Percentiles rank a stretch among this genome's conserved stretches.
These are phyloP conservation scores for Osmanthus fragrans DNA, from an alignment of 257 asterid species.

Conservation along the genomic window DNA sequence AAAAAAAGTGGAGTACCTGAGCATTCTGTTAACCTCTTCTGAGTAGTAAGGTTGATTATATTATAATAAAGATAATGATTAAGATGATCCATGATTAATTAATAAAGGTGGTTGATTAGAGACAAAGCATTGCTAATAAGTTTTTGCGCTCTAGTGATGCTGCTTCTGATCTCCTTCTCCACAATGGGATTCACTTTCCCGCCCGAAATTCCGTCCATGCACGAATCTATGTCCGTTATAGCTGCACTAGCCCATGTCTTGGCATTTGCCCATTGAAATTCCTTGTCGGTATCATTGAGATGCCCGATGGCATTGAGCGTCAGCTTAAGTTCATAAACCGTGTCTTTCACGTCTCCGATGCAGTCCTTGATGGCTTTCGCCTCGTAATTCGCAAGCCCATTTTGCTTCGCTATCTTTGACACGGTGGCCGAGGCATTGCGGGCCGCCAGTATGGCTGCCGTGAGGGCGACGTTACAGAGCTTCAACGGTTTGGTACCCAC, in stretches of 20 bases:
- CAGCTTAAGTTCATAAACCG: slow-evolving; percentile 30
- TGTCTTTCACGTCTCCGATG: slow-evolving; percentile 33
- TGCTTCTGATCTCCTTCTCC: slow-evolving; percentile 22
- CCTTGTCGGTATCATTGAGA: slow-evolving; percentile 25
- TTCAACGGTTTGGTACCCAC: slow-evolving; percentile 25
- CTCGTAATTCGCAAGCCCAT: slow-evolving; percentile 24
- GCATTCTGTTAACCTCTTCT: too few relatives aligned
- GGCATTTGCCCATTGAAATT: slow-evolving; percentile 35
- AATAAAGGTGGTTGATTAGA: slow-evolving; percentile 36
- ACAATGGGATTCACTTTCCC: slow-evolving; percentile 18
- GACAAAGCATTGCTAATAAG: slow-evolving; percentile 38
- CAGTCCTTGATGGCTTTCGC: slow-evolving; percentile 38
- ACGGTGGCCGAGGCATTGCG: slow-evolving; percentile 19
- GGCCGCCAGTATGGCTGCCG: slow-evolving; percentile 29
- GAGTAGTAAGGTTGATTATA: too few relatives aligned
- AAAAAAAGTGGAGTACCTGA: too few relatives aligned
- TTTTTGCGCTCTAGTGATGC: slow-evolving; percentile 7
- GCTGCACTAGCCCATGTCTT: slow-evolving; percentile 50
- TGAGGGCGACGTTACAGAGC: slow-evolving; percentile 36
- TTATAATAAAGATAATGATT: background rate
- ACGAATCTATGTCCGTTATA: slow-evolving; percentile 38
- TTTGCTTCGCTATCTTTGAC: slow-evolving; percentile 5
- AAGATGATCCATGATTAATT: background rate
- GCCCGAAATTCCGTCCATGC: slow-evolving; percentile 35
- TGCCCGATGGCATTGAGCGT: slow-evolving; percentile 31